Evolutionary conservation across 2,329 filamentous ascomycete genomes (phyloP), one percentile per base, ranked within the genome.

Genomic region (Cordyceps tenuipes): DNA sequence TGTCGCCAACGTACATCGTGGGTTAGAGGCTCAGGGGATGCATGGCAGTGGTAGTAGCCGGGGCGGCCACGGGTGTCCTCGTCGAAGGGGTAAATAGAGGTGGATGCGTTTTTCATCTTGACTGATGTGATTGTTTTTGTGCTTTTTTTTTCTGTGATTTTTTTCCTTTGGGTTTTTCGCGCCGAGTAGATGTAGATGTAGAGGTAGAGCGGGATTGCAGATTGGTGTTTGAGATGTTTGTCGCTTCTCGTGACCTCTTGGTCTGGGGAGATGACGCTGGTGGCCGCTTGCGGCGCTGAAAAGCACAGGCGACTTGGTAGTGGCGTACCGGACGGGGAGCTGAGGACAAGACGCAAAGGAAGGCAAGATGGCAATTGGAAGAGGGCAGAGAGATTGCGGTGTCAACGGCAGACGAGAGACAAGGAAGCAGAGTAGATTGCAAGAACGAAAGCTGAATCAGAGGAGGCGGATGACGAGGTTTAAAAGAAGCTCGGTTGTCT

Each of bases 21-120:
- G 50, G 49, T 49, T 21, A 61, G 52, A 34, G 53, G 53, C 7
- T 36, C 34, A 10, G 53, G 52, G 3, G 59, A 48, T 44, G 52
- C 59, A 53, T 61, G 59, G 48, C 48, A 61, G 46, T 57, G 48
- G 59, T 61, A 57, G 59, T 61, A 61, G 59, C 59, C 59, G 13
- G 59, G 12, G 41, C 59, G 59, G 26, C 59, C 59, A 12, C 59
- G 59, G 5, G 53, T 52, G 15, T 61, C 59, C 53, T 61, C 59
- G 26, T 60, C 57, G 31, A 55, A 50, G 29, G 26, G 41, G 29
- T 59, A 21, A 31, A 36, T 47, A 41, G 49, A 31, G 5, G 49
- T 39, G 3, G 49, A 5, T 19, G 39, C 21, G 13, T 59, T 52
- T 17, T n/a, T 31, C 57, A 59, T 59, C 34, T 13, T 50, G 55